Percentiles rank a stretch among this genome's conserved stretches.
These are phyloP conservation scores for Myriosclerotinia duriaeana DNA, from an alignment of 2,329 filamentous ascomycete genomes.

Conservation along the genomic window DNA sequence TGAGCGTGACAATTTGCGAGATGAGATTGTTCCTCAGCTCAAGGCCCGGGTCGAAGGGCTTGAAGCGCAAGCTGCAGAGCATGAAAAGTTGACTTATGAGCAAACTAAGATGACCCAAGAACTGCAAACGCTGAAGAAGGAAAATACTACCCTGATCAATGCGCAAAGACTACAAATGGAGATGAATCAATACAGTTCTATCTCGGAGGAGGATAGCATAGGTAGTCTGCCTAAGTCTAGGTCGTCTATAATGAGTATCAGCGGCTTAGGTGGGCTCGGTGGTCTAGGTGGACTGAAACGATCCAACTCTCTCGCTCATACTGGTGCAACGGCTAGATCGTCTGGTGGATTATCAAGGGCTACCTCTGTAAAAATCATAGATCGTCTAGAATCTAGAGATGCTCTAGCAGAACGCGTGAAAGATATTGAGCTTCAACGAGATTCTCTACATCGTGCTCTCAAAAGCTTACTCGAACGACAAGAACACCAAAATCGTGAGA, in stretches of 20 bases:
- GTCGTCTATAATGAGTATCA: conserved; percentile 22
- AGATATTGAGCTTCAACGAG: conserved; percentile 89
- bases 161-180: conserved; percentile 51
- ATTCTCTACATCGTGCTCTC: conserved; percentile 84
- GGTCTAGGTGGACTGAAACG: conserved; percentile 51
- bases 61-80: conserved; percentile 70
- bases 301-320: conserved; percentile 63
- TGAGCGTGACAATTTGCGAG: conserved; percentile 87
- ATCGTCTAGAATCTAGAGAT: conserved; percentile 56
- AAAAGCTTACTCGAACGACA: conserved; percentile 84
- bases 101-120: conserved; percentile 86
- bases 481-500: conserved; percentile 78
- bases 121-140: conserved; percentile 65
- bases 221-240: conserved; percentile 24
- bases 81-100: conserved; percentile 74
- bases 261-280: conserved; percentile 35
- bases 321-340: conserved; percentile 32
- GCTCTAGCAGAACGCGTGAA: conserved; percentile 77
- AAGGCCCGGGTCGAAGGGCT: conserved; percentile 74
- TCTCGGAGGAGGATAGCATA: conserved; percentile 56
- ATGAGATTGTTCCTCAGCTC: conserved; percentile 81
- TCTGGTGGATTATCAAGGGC: conserved; percentile 56
- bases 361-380: conserved; percentile 47
- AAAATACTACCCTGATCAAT: conserved; percentile 56
- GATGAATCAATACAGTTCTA: conserved; percentile 55